These are phyloP conservation scores for Globisporangium rhizosaccharum DNA, from an alignment of 352 stramenopile genomes.

Conservation along the genomic window DNA sequence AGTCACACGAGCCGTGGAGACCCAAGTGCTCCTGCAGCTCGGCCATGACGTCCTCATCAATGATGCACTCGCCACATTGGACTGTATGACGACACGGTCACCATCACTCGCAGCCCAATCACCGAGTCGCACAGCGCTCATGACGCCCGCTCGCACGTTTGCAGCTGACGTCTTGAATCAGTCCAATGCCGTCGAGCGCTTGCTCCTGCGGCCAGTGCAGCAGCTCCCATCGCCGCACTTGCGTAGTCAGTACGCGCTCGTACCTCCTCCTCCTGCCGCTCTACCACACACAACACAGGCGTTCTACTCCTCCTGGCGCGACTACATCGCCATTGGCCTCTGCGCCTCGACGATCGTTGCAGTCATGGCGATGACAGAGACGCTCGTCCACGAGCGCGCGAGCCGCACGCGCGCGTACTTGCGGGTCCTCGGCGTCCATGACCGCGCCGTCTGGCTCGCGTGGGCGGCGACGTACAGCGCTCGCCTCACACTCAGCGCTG, in stretches of 20 bases:
- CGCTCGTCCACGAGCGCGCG: conserved; percentile 28
- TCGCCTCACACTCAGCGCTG: conserved; percentile 23
- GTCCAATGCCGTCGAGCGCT: background rate
- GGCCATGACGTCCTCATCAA: conserved; percentile 18
- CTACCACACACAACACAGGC: conserved; percentile 10
- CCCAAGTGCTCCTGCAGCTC: background rate
- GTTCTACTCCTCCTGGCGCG: conserved; percentile 31
- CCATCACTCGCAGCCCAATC: no score
- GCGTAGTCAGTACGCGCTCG: conserved; percentile 10
- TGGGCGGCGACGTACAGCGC: conserved; percentile 41
- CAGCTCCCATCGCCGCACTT: conserved; percentile 33
- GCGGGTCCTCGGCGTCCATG: conserved; percentile 28
- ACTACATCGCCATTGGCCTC: conserved; percentile 27
- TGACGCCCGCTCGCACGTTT: background rate
- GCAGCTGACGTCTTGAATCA: background rate
- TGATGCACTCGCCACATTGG: background rate
- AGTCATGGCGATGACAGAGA: conserved; percentile 24
- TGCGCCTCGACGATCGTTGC: conserved; percentile 23
- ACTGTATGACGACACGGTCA: background rate
- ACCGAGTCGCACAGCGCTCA: no score
- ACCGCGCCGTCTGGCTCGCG: conserved; percentile 28
- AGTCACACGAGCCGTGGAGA: conserved; percentile 8
- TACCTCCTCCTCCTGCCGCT: conserved; percentile 23
- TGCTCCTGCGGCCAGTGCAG: conserved; percentile 25
- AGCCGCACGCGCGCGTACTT: conserved; percentile 26